Conservation (phyloP, 495 filamentous ascomycete species). For the Aspergillus panamensis region DNA sequence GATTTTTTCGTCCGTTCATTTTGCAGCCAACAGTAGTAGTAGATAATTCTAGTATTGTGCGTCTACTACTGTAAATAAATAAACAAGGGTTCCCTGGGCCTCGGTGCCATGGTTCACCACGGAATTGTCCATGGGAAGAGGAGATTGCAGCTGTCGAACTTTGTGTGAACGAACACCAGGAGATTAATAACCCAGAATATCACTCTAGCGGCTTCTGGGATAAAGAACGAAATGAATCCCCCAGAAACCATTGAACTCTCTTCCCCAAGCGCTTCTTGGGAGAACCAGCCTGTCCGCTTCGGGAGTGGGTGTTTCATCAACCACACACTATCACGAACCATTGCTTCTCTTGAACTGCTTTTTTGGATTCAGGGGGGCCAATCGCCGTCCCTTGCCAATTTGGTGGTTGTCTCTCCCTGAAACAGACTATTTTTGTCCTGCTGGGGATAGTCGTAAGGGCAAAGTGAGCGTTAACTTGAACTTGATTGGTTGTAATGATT, state of each 20-base stretch:
- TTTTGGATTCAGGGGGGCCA: background rate
- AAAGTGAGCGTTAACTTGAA: too few species aligned
- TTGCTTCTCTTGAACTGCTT: background rate
- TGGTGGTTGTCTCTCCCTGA: background rate
- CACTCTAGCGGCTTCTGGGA: background rate
- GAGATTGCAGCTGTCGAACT: background rate
- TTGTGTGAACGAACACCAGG: background rate
- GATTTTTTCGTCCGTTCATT: background rate
- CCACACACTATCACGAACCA: background rate
- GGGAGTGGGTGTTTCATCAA: background rate
- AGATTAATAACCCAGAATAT: background rate
- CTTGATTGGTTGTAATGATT: background rate
- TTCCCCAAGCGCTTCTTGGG: background rate
- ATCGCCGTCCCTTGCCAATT: background rate
- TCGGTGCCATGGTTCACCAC: constrained; percentile 12
- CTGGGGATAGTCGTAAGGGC: background rate
- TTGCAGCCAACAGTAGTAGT: too few species aligned
- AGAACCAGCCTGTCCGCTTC: background rate
- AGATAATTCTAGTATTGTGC: too few species aligned
- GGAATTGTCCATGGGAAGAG: constrained; percentile 9
- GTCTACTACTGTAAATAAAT: constrained; percentile 13
- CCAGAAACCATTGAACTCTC: constrained; percentile 2
- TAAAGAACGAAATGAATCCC: background rate
- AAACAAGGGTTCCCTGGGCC: constrained; percentile 23
- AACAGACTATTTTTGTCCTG: too few species aligned